A percentile compares a stretch with the other conserved stretches of the same genome.
phyloP scores from a whole-genome alignment of 2,329 filamentous ascomycete genomes.

The Colletotrichum eleusines region DNA sequence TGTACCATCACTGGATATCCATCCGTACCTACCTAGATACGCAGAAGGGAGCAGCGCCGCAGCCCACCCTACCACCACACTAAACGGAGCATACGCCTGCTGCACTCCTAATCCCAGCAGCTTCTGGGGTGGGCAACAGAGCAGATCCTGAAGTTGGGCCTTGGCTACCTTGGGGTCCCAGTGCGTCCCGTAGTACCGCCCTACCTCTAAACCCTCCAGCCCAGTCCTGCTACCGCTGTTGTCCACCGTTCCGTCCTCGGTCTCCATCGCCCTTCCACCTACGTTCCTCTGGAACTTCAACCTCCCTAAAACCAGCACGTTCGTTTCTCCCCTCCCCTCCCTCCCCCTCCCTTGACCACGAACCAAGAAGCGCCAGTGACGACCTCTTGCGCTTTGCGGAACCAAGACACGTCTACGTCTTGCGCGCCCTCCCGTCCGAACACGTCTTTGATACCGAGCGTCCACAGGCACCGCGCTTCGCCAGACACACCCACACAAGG shows the following conservation, averaged over 20 bases:
- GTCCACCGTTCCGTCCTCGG: constrained; percentile 22
- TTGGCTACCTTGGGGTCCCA: constrained; percentile 3
- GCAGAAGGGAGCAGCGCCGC: neutral
- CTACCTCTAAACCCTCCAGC: constrained; percentile 4
- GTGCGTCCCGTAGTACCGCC: constrained; percentile 1
- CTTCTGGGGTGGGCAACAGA: constrained; percentile 26
- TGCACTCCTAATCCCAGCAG: constrained; percentile 28
- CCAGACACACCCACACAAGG: constrained; percentile 8
- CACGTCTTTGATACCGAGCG: neutral
- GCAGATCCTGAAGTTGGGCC: constrained; percentile 26
- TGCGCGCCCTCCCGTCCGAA: constrained; percentile 1
- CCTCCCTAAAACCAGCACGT: constrained; percentile 36
- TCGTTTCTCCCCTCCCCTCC: constrained; percentile 24
- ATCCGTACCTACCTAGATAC: neutral
- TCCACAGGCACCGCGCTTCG: constrained; percentile 11
- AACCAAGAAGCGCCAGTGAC: constrained; percentile 29
- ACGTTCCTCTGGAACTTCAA: constrained; percentile 38
- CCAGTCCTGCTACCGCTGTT: constrained; percentile 19
- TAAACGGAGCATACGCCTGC: constrained; percentile 27
- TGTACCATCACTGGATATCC: constrained; percentile 2
- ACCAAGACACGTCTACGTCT: neutral
- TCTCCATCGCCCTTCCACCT: constrained; percentile 33
- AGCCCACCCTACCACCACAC: constrained; percentile 14
- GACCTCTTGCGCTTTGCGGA: constrained; percentile 28
- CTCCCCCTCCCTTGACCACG: constrained; percentile 21